Evolutionary conservation across 208 protist species (phyloP).

Genomic region (Leishmania aethiopica): DNA sequence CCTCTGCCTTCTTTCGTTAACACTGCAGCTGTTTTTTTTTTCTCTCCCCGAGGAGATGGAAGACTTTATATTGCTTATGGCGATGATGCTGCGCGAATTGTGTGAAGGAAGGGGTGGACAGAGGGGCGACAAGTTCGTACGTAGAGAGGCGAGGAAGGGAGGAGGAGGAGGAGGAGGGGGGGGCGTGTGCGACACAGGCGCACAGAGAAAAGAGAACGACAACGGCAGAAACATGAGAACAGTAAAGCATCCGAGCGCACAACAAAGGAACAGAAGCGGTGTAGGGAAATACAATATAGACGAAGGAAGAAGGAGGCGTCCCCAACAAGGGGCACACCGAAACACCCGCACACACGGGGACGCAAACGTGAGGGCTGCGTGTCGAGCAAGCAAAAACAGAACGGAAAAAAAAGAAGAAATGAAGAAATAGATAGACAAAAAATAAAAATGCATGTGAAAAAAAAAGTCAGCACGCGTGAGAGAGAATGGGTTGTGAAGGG

Average conservation of each 20-base stretch:
- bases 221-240: not conserved
- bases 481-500: not conserved
- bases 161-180: not conserved
- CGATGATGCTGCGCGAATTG: not conserved
- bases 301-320: not conserved
- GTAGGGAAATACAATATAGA: not conserved
- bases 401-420: slow-evolving; percentile 12
- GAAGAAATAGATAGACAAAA: slow-evolving; percentile 9
- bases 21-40: not conserved
- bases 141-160: not conserved
- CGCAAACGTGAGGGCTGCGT: not conserved
- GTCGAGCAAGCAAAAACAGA: slow-evolving; percentile 8
- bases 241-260: not conserved
- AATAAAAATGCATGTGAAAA: slow-evolving; percentile 9
- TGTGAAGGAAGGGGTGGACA: not conserved
- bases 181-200: not conserved
- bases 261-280: not conserved
- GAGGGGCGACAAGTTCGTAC: not conserved
- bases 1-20: not conserved
- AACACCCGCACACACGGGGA: not conserved
- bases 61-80: not conserved
- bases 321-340: not conserved
- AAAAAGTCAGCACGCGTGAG: not conserved
- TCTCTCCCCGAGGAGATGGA: not conserved
- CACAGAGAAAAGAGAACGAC: not conserved